These are phyloP conservation scores for Oxytropis ochrocephala DNA, from an alignment of 306 rosid species.

Conservation along the genomic window DNA sequence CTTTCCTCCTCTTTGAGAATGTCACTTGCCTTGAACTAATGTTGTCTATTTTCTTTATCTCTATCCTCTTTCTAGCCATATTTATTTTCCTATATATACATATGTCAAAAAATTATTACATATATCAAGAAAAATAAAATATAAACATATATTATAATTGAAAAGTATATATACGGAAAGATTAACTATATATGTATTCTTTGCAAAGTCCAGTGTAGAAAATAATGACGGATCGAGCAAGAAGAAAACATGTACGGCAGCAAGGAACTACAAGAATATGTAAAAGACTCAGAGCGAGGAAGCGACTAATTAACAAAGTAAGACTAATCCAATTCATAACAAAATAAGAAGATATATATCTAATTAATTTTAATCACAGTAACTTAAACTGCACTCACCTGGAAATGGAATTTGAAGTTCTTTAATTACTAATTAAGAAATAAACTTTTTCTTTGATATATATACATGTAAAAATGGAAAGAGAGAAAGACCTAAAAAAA, in stretches of 20 bases:
- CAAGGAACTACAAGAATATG: background rate
- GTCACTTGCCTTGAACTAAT: constrained; percentile 49
- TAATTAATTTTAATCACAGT: background rate
- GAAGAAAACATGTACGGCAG: background rate
- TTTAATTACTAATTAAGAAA: background rate
- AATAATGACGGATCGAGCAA: background rate
- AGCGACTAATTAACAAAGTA: too few species aligned
- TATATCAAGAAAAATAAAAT: background rate
- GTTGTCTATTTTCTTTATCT: constrained; percentile 46
- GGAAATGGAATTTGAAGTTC: background rate
- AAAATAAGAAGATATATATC: background rate
- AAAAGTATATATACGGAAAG: too few species aligned
- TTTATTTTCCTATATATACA: constrained; percentile 1
- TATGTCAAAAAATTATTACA: background rate
- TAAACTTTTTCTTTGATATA: too few species aligned
- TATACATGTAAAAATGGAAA: too few species aligned
- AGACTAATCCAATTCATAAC: background rate
- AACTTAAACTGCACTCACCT: background rate
- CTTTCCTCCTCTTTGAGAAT: constrained; percentile 52
- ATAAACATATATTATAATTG: background rate
- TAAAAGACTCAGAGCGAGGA: constrained; percentile 20
- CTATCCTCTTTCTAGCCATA: constrained; percentile 48
- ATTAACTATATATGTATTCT: background rate
- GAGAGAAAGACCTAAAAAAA: too few species aligned
- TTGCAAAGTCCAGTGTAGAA: background rate